Percentiles rank a stretch among this genome's conserved stretches.
Evolutionary conservation across 768 basidiomycete species (phyloP).

Genomic region (Pleurotus salmoneostramineus): DNA sequence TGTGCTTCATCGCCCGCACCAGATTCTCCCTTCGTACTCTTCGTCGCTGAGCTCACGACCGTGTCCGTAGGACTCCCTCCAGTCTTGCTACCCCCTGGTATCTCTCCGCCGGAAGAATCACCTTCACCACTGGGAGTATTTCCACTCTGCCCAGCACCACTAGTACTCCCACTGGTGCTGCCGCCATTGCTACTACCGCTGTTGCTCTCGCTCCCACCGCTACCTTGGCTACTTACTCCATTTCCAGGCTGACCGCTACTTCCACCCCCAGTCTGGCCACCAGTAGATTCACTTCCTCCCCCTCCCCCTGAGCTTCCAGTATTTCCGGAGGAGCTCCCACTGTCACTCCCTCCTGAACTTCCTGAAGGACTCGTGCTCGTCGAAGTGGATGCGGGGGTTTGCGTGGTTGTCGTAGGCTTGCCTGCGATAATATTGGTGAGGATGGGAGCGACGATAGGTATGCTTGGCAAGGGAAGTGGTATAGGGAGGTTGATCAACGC

Average conservation of each 20-base stretch:
- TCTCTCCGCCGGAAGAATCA: neutral
- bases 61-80: neutral
- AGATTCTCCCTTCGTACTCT: neutral
- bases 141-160: conserved; percentile 1
- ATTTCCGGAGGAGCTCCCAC: neutral
- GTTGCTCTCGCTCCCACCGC: neutral
- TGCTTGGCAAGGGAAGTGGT: conserved; percentile 26
- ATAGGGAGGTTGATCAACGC: conserved; percentile 32
- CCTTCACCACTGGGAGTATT: conserved; percentile 4
- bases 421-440: conserved; percentile 28
- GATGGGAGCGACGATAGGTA: conserved; percentile 36
- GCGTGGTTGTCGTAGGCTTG: conserved; percentile 3
- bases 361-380: conserved; percentile 11
- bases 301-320: conserved; percentile 4
- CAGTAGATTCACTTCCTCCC: too few relatives aligned
- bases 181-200: conserved; percentile 8
- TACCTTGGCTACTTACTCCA: conserved; percentile 1
- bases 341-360: conserved; percentile 9
- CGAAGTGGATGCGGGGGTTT: conserved; percentile 4
- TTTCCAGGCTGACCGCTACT: conserved; percentile 10
- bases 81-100: neutral
- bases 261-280: conserved; percentile 9
- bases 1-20: neutral
- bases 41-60: neutral
- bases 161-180: neutral